These are phyloP conservation scores for Vanrija sp. DNA, from an alignment of 1,284 basidiomycete genomes.

Conservation along the genomic window DNA sequence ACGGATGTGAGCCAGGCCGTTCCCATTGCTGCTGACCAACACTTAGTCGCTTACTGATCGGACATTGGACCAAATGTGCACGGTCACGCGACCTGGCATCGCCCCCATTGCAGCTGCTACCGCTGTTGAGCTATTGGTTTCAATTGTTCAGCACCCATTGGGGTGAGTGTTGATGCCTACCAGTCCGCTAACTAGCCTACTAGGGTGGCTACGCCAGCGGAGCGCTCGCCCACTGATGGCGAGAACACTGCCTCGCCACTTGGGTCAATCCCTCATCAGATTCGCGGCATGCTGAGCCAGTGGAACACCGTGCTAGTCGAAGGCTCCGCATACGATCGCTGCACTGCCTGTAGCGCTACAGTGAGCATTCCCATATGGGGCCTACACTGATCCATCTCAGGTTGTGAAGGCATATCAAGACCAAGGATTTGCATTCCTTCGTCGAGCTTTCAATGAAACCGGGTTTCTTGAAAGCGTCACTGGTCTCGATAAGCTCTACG, in stretches of 20 bases:
- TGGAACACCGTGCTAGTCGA: conserved; percentile 80
- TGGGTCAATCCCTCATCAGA: conserved; percentile 87
- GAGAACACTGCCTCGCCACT: conserved; percentile 57
- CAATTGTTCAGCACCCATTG: conserved; percentile 81
- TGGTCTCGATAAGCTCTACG: conserved; percentile 77
- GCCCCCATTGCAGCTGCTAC: conserved; percentile 87
- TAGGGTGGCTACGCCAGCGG: conserved; percentile 64
- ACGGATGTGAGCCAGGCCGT: conserved; percentile 68
- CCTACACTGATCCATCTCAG: conserved; percentile 48
- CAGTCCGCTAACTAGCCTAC: neutral
- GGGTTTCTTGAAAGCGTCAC: conserved; percentile 78
- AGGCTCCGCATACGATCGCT: conserved; percentile 79
- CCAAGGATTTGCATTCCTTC: conserved; percentile 72
- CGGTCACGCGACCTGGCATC: conserved; percentile 92
- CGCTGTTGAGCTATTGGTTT: conserved; percentile 87
- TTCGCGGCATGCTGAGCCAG: conserved; percentile 81
- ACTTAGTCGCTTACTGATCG: conserved; percentile 82
- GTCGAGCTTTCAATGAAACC: conserved; percentile 77
- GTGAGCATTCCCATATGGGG: conserved; percentile 50
- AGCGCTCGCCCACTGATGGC: conserved; percentile 11
- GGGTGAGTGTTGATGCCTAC: conserved; percentile 56
- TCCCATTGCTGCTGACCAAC: conserved; percentile 1
- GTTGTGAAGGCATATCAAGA: conserved; percentile 70
- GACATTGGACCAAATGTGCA: conserved; percentile 98
- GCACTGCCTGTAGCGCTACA: conserved; percentile 82